Evolutionary conservation across 257 asterid genomes (phyloP).

Genomic region (Nicotiana noctiflora): DNA sequence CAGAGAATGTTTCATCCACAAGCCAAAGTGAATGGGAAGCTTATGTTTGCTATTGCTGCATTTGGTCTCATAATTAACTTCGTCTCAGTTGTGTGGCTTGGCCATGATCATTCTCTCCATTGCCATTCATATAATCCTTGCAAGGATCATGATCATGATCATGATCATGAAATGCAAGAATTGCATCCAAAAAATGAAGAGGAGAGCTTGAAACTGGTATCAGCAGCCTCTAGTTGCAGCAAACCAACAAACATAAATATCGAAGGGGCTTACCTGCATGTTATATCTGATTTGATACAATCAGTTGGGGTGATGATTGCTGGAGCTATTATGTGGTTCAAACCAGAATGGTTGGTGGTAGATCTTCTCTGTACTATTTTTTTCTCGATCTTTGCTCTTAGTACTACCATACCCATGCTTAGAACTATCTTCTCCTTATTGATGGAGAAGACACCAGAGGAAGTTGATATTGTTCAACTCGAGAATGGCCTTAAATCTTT

Average conservation of each 20-base stretch:
- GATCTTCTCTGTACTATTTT: conserved; percentile 61
- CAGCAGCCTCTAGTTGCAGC: conserved; percentile 18
- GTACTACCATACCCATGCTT: conserved; percentile 53
- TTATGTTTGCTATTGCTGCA: conserved; percentile 66
- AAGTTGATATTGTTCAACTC: conserved; percentile 36
- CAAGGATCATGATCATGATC: conserved; percentile 11
- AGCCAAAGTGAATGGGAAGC: conserved; percentile 44
- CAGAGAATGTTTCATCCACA: conserved; percentile 36
- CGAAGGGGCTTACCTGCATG: conserved; percentile 79
- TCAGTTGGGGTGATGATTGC: conserved; percentile 77
- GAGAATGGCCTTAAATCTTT: conserved; percentile 45
- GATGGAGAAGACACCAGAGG: conserved; percentile 70
- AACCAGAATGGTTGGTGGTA: conserved; percentile 60
- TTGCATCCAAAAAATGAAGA: conserved; percentile 14
- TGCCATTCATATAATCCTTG: conserved; percentile 26
- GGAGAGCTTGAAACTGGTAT: conserved; percentile 28
- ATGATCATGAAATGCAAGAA: conserved; percentile 17
- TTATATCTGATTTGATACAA: conserved; percentile 61
- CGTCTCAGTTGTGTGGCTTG: conserved; percentile 56
- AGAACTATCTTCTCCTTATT: conserved; percentile 38
- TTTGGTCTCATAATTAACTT: conserved; percentile 65
- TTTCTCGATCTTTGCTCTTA: conserved; percentile 46
- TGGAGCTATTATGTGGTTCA: conserved; percentile 66
- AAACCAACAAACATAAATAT: conserved; percentile 47
- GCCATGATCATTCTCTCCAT: conserved; percentile 59